These are phyloP conservation scores for Ophiostoma pallidulum DNA, from an alignment of 2,329 filamentous ascomycete genomes.

Conservation along the genomic window DNA sequence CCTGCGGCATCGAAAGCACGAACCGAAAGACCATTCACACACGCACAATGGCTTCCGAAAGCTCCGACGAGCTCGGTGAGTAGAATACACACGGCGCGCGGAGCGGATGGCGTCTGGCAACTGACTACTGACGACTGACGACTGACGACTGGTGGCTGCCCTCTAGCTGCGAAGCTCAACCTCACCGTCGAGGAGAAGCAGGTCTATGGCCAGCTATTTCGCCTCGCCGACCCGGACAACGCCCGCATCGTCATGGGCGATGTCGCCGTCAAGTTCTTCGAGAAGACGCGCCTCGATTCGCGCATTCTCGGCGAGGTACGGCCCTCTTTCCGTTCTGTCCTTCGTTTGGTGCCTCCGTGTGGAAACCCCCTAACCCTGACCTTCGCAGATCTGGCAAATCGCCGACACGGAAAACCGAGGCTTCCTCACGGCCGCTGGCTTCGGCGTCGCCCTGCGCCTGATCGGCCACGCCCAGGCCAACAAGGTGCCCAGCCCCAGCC, in stretches of 20 bases:
- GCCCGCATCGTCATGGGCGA: conserved; percentile 94
- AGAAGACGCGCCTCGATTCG: conserved; percentile 83
- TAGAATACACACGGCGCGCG: too few species aligned
- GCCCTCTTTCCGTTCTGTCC: neutral
- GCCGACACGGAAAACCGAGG: conserved; percentile 95
- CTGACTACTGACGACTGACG: neutral
- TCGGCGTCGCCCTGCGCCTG: conserved; percentile 83
- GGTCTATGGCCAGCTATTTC: conserved; percentile 85
- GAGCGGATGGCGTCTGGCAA: neutral
- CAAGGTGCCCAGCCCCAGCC: conserved; percentile 66
- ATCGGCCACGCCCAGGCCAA: conserved; percentile 93
- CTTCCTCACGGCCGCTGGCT: conserved; percentile 83
- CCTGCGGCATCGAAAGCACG: too few species aligned
- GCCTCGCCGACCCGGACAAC: conserved; percentile 82
- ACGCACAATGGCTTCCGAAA: conserved; percentile 22
- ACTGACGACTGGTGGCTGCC: neutral
- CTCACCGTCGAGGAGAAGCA: conserved; percentile 87
- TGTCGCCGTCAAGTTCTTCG: conserved; percentile 93
- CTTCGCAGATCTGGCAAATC: conserved; percentile 87
- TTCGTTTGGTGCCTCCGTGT: neutral
- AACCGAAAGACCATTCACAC: neutral
- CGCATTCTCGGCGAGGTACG: conserved; percentile 77
- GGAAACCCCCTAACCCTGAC: conserved; percentile 4
- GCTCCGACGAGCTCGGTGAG: conserved; percentile 21
- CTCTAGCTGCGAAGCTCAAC: conserved; percentile 61